These are phyloP conservation scores for Phaeotremella fagi DNA, from an alignment of 768 basidiomycete genomes.

Conservation along the genomic window DNA sequence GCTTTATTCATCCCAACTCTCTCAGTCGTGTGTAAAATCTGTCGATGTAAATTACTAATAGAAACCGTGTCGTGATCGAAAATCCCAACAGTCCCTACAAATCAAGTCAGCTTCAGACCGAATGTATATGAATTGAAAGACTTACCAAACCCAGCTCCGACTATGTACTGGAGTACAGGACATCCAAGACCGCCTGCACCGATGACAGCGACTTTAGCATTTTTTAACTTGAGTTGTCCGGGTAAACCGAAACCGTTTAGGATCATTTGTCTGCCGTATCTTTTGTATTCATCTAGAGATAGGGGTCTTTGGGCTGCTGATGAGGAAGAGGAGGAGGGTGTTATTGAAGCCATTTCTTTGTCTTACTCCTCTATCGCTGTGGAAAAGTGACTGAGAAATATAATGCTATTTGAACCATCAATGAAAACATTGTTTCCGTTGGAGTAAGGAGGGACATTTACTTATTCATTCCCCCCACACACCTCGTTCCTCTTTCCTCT, in stretches of 20 bases:
- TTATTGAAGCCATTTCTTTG: background rate
- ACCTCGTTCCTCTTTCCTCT: too few species aligned
- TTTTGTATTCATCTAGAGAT: slow-evolving; percentile 62
- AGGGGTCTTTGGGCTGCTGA: slow-evolving; percentile 20
- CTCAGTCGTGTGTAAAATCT: slow-evolving; percentile 74
- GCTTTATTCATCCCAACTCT: slow-evolving; percentile 75
- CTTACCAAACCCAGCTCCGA: slow-evolving; percentile 84
- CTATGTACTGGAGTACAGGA: slow-evolving; percentile 89
- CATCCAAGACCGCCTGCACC: slow-evolving; percentile 97
- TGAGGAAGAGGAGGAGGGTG: background rate
- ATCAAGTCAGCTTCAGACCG: background rate
- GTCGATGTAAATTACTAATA: slow-evolving; percentile 82
- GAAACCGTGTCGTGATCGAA: slow-evolving; percentile 86
- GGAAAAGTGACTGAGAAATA: too few species aligned
- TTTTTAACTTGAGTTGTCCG: slow-evolving; percentile 76
- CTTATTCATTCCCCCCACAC: background rate
- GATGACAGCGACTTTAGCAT: slow-evolving; percentile 73
- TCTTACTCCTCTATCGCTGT: background rate
- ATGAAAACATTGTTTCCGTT: background rate
- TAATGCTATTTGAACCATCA: too few species aligned
- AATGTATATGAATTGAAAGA: slow-evolving; percentile 1
- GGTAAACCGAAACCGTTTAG: slow-evolving; percentile 78
- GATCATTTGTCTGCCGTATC: slow-evolving; percentile 98
- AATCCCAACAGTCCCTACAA: slow-evolving; percentile 73
- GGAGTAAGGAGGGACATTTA: background rate